Evolutionary conservation across 768 basidiomycete species (phyloP).

Genomic region (Gautieria morchelliformis): DNA sequence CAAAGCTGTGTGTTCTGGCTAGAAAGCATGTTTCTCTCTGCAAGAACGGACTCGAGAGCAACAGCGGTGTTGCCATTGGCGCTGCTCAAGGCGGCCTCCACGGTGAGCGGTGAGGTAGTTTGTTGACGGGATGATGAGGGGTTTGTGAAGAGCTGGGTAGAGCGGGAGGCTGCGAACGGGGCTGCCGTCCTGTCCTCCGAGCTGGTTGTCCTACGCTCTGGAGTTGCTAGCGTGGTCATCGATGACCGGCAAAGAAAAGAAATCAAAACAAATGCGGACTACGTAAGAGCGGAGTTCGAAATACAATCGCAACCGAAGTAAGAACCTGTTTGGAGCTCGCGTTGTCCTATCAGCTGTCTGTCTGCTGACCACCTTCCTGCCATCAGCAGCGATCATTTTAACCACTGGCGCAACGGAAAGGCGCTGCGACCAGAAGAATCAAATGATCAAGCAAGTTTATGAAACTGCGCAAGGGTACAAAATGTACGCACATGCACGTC

Average conservation of each 20-base stretch:
- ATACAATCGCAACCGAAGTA: neutral
- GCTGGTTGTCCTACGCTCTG: neutral
- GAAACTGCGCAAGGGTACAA: too few species aligned
- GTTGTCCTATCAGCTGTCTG: too few species aligned
- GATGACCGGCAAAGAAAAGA: neutral
- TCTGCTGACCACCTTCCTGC: too few species aligned
- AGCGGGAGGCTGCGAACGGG: neutral
- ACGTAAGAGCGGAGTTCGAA: neutral
- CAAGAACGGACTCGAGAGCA: conserved; percentile 69
- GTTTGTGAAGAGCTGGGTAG: neutral
- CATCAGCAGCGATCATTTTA: too few species aligned
- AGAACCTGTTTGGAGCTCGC: too few species aligned
- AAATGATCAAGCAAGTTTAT: too few species aligned
- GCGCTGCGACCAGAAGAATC: too few species aligned
- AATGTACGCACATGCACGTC: too few species aligned
- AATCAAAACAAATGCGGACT: neutral
- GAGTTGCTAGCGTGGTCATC: conserved; percentile 4
- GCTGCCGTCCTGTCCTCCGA: neutral
- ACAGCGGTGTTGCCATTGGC: conserved; percentile 12
- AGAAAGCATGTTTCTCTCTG: conserved; percentile 72
- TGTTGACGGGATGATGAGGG: conserved; percentile 10
- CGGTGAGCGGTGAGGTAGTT: conserved; percentile 44
- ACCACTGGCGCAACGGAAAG: too few species aligned
- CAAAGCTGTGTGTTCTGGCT: conserved; percentile 85
- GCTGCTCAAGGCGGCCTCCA: conserved; percentile 37